Evolutionary conservation across 106 monocot genomes (phyloP).

Genomic region (Vanilla planifolia): DNA sequence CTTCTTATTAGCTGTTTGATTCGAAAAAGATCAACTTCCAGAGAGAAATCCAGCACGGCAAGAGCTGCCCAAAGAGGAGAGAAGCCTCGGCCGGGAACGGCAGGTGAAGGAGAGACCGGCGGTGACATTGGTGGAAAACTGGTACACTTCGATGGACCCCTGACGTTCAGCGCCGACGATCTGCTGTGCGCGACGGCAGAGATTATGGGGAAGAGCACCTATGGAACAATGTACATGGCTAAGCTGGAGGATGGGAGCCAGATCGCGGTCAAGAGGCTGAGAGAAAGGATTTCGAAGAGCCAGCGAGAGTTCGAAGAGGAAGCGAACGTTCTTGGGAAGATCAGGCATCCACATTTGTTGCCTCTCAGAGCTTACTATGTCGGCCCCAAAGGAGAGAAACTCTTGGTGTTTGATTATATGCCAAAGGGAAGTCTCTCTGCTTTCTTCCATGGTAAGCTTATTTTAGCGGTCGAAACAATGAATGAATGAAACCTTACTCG

Average conservation of each 20-base stretch:
- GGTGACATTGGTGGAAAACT: constrained; percentile 68
- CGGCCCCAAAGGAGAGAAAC: constrained; percentile 94
- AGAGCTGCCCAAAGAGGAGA: background rate
- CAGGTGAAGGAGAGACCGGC: constrained; percentile 21
- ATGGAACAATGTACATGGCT: constrained; percentile 86
- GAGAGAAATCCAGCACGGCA: constrained; percentile 18
- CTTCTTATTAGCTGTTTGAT: constrained; percentile 45
- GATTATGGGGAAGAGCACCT: constrained; percentile 94
- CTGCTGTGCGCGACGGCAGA: constrained; percentile 90
- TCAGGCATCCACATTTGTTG: constrained; percentile 64
- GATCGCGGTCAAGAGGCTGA: constrained; percentile 53
- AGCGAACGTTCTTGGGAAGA: constrained; percentile 57
- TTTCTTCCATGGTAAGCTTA: constrained; percentile 67
- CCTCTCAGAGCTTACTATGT: constrained; percentile 80
- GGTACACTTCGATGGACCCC: constrained; percentile 80
- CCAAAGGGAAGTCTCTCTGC: constrained; percentile 78
- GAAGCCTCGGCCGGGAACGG: constrained; percentile 10
- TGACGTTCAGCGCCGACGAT: constrained; percentile 82
- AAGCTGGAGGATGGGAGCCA: constrained; percentile 50
- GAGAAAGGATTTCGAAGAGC: constrained; percentile 55
- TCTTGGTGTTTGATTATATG: constrained; percentile 88
- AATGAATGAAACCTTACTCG: background rate
- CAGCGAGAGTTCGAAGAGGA: constrained; percentile 56
- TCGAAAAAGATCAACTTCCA: constrained; percentile 22
- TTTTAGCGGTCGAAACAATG: background rate